Conservation (phyloP, 2,329 filamentous ascomycete species). For the Ophiostoma triangulosporum region DNA sequence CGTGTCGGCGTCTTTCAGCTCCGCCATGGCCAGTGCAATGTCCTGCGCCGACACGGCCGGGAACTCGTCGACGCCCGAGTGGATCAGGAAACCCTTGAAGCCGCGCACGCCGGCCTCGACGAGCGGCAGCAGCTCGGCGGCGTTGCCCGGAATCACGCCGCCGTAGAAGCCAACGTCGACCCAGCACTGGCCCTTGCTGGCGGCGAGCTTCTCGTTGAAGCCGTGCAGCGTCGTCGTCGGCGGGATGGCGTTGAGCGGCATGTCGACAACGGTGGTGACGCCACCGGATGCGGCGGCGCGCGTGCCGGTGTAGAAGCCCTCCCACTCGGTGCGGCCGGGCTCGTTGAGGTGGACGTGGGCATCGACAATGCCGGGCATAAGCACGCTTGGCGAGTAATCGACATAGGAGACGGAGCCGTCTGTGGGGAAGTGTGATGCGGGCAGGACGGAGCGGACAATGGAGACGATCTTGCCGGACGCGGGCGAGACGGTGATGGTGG, state of each 20-base stretch:
- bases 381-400: slow-evolving; percentile 71
- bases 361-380: slow-evolving; percentile 86
- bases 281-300: slow-evolving; percentile 87
- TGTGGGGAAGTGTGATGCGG: slow-evolving; percentile 57
- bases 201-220: slow-evolving; percentile 72
- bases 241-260: slow-evolving; percentile 94
- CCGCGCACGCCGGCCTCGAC: slow-evolving; percentile 79
- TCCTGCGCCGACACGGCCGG: slow-evolving; percentile 74
- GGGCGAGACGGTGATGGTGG: slow-evolving; percentile 68
- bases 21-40: slow-evolving; percentile 65
- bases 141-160: slow-evolving; percentile 84
- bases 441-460: slow-evolving; percentile 61
- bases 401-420: slow-evolving; percentile 56
- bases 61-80: slow-evolving; percentile 94
- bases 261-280: slow-evolving; percentile 92
- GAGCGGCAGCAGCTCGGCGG: slow-evolving; percentile 61
- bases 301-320: slow-evolving; percentile 92
- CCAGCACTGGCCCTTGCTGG: slow-evolving; percentile 83
- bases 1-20: slow-evolving; percentile 67
- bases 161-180: slow-evolving; percentile 98
- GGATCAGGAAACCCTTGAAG: slow-evolving; percentile 96
- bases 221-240: slow-evolving; percentile 81
- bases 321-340: slow-evolving; percentile 94
- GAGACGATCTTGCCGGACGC: slow-evolving; percentile 72
- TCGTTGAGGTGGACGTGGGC: slow-evolving; percentile 97